Evolutionary conservation across 1,139 yeast species (phyloP).

Genomic region (Hyphopichia khmerensis): DNA sequence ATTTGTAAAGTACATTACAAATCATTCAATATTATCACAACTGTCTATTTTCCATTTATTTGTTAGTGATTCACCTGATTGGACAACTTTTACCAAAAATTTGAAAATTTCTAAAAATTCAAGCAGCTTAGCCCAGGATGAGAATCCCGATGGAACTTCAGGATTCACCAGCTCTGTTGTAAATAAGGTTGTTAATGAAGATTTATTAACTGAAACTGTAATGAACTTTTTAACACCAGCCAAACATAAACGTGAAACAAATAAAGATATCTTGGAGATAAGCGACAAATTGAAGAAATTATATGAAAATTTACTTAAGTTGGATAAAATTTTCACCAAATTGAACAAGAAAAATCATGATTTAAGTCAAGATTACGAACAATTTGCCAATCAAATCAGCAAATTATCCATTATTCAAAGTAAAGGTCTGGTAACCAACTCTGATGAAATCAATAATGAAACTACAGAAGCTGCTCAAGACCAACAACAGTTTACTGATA

Average conservation of each 20-base stretch:
- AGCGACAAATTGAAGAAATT: constrained; percentile 79
- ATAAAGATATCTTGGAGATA: constrained; percentile 79
- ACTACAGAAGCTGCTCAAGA: constrained; percentile 13
- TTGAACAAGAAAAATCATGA: constrained; percentile 74
- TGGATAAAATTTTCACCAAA: constrained; percentile 76
- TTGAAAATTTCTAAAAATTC: constrained; percentile 41
- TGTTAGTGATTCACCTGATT: constrained; percentile 71
- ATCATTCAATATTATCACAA: constrained; percentile 69
- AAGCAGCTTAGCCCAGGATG: constrained; percentile 10
- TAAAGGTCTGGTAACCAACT: not conserved
- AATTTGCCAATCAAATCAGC: constrained; percentile 66
- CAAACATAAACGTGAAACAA: constrained; percentile 61
- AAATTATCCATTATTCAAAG: constrained; percentile 57
- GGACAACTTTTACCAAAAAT: constrained; percentile 77
- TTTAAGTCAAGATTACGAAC: constrained; percentile 68
- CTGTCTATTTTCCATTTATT: constrained; percentile 76
- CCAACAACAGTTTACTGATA: constrained; percentile 17
- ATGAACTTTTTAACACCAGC: constrained; percentile 90
- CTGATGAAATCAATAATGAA: not conserved
- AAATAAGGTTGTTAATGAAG: constrained; percentile 52
- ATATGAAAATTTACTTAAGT: constrained; percentile 75
- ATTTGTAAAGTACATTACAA: constrained; percentile 68
- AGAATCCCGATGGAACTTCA: constrained; percentile 21
- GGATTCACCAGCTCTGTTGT: constrained; percentile 27
- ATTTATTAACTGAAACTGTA: constrained; percentile 76